Percentiles rank a stretch among this genome's conserved stretches.
phyloP scores from a whole-genome alignment of 2,329 filamentous ascomycete genomes.

The Alternaria brassicae region DNA sequence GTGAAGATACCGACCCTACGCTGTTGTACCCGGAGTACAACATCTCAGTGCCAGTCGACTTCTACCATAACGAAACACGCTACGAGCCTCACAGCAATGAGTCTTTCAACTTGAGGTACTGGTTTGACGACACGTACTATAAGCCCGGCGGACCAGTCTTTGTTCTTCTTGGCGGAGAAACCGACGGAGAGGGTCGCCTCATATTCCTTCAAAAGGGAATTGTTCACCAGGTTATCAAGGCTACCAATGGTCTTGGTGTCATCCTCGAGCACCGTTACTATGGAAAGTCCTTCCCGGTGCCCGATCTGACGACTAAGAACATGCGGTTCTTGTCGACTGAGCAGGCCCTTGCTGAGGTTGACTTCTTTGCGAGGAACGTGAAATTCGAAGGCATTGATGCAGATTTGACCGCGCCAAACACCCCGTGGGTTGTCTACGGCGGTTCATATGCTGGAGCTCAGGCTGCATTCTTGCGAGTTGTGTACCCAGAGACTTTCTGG shows the following conservation, averaged over 20 bases:
- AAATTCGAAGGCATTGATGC: slow-evolving; percentile 71
- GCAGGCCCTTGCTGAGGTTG: slow-evolving; percentile 80
- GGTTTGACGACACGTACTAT: slow-evolving; percentile 81
- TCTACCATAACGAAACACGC: slow-evolving; percentile 79
- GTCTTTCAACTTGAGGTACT: slow-evolving; percentile 77
- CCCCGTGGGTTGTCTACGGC: slow-evolving; percentile 80
- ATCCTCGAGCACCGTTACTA: slow-evolving; percentile 91
- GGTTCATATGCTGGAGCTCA: slow-evolving; percentile 85
- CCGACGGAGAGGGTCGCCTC: slow-evolving; percentile 66
- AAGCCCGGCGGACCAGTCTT: slow-evolving; percentile 80
- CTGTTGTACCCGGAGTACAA: slow-evolving; percentile 59
- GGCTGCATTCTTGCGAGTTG: slow-evolving; percentile 75
- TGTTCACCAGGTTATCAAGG: slow-evolving; percentile 71
- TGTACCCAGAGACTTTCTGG: slow-evolving; percentile 81
- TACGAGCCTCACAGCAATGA: slow-evolving; percentile 79
- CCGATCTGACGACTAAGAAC: slow-evolving; percentile 71
- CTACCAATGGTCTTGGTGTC: slow-evolving; percentile 73
- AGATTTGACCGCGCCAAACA: slow-evolving; percentile 69
- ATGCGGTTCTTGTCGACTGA: slow-evolving; percentile 84
- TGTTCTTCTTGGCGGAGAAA: slow-evolving; percentile 76
- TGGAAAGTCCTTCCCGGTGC: slow-evolving; percentile 73
- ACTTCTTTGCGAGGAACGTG: slow-evolving; percentile 78
- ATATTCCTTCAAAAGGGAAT: slow-evolving; percentile 80
- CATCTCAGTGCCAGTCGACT: slow-evolving; percentile 70
- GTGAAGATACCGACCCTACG: slow-evolving; percentile 42